Evolutionary conservation across 1,284 basidiomycete species (phyloP), one percentile per base, ranked within the genome.

Genomic region (Pseudozyma pruni): DNA sequence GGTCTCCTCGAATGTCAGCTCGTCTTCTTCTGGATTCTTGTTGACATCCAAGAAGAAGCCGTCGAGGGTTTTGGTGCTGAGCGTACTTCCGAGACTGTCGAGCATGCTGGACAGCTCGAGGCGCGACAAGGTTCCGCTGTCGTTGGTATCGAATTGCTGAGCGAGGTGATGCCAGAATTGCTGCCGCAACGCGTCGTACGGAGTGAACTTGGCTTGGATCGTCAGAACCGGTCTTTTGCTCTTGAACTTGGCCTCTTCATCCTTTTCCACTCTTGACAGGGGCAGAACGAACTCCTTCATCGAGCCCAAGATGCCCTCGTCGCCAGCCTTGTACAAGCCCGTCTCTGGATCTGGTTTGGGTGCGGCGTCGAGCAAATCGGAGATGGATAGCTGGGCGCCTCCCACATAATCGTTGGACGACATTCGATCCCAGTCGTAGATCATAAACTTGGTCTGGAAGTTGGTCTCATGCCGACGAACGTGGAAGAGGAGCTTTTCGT

Each of bases 21-120:
- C 89, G 66, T 90, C 93, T 20, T 85, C 84, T 4, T 87, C 86
- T 0, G 89, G 86, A 8, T 87, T 69, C 85, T 84, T 93, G 92
- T 71, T 86, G 86, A 78, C 86, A 8, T 56, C 51, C 2, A 34
- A 19, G 46, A 75, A 81, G 40, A 76, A 78, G 88, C 86, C 8
- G 85, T 87, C 84, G 90, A 98, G 86, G 1, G 95, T 98, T 45
- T 88, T 85, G 0, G 83, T 84, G 4, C 91, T 91, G 34, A 98
- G 87, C 0, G 95, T 98, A 2, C 93, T 95, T 4, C 94, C 94
- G 27, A 98, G 88, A 6, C 94, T 96, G 84, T 97, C 94, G 48
- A 98, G 89, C 92, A 98, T 95, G n/a, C 91, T 91, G 0, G 90
- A 90, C 22, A 98, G 86, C 83, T 98, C 95, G 50, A 95, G 85